These are phyloP conservation scores for Hymenoscyphus fraxineus DNA, from an alignment of 2,329 filamentous ascomycete species.

Conservation along the genomic window DNA sequence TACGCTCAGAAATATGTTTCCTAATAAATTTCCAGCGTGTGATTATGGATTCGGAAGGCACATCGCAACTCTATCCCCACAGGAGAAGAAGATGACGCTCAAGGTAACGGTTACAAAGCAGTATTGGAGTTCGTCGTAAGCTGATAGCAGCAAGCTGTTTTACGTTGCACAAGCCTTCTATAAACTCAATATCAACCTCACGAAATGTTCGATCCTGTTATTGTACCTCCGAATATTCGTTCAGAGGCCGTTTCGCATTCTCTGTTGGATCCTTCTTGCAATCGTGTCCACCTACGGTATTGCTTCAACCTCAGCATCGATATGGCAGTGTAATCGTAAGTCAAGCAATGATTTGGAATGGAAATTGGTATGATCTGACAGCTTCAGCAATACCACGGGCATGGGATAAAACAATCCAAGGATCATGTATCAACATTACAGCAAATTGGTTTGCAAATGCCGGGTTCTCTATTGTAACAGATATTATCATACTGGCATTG, in stretches of 20 bases:
- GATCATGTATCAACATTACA: conserved; percentile 44
- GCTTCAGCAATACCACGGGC: conserved; percentile 39
- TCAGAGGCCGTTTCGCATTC: conserved; percentile 43
- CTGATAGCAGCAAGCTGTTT: conserved; percentile 40
- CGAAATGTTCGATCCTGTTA: conserved; percentile 49
- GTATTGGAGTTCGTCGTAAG: background rate
- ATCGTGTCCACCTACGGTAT: conserved; percentile 45
- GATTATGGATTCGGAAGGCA: conserved; percentile 43
- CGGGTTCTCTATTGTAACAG: conserved; percentile 36
- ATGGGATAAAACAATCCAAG: conserved; percentile 43
- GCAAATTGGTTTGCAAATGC: conserved; percentile 49
- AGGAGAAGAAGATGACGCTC: conserved; percentile 38
- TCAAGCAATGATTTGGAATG: background rate
- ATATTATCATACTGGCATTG: conserved; percentile 35
- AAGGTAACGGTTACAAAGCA: conserved; percentile 24
- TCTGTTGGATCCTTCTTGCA: conserved; percentile 41
- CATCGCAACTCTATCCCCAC: conserved; percentile 34
- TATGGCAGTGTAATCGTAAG: conserved; percentile 46
- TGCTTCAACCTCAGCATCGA: conserved; percentile 43
- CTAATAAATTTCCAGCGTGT: conserved; percentile 35
- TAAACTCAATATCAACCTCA: conserved; percentile 51
- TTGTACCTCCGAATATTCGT: conserved; percentile 54
- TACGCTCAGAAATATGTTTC: background rate
- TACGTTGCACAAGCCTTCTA: conserved; percentile 51
- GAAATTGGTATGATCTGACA: background rate